Evolutionary conservation across 176 grass and related monocot genomes (phyloP).

Genomic region (Carex parvula): DNA sequence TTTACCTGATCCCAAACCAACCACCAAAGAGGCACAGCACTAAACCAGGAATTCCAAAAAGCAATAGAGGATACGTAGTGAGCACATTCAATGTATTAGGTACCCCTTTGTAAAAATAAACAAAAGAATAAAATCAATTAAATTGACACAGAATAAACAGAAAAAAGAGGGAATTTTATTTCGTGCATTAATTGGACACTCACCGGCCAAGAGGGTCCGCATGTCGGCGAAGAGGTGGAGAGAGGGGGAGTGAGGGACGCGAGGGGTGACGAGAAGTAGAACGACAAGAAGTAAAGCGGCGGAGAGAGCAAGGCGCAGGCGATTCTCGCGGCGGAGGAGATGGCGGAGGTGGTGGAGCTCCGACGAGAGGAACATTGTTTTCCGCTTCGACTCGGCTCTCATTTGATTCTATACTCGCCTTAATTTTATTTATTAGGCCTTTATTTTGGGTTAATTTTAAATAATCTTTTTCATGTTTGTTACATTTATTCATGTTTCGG

Average conservation of each 20-base stretch:
- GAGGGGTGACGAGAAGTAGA: conserved; percentile 71
- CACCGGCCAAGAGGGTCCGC: conserved; percentile 73
- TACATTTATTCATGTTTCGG: not conserved
- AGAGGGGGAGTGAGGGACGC: conserved; percentile 68
- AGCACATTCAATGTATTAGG: conserved; percentile 96
- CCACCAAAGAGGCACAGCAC: conserved; percentile 79
- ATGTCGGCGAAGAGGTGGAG: conserved; percentile 96
- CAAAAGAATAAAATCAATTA: not conserved
- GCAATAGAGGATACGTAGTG: conserved; percentile 77
- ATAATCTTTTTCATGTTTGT: not conserved
- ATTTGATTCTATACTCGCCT: conserved; percentile 35
- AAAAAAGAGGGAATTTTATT: not conserved
- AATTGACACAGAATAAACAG: not conserved
- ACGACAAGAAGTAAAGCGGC: conserved; percentile 30
- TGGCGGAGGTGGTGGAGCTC: conserved; percentile 32
- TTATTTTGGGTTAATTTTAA: conserved; percentile 20
- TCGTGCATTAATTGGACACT: not conserved
- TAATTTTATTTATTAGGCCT: not conserved
- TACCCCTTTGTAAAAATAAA: conserved; percentile 39
- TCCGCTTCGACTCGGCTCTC: conserved; percentile 12
- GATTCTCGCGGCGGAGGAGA: conserved; percentile 43
- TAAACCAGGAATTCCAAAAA: conserved; percentile 70
- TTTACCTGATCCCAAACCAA: conserved; percentile 87
- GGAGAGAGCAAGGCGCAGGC: conserved; percentile 31
- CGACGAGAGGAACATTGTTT: conserved; percentile 24